These are phyloP conservation scores for Pezicula radicicola DNA, from an alignment of 2,329 filamentous ascomycete species.

Conservation along the genomic window DNA sequence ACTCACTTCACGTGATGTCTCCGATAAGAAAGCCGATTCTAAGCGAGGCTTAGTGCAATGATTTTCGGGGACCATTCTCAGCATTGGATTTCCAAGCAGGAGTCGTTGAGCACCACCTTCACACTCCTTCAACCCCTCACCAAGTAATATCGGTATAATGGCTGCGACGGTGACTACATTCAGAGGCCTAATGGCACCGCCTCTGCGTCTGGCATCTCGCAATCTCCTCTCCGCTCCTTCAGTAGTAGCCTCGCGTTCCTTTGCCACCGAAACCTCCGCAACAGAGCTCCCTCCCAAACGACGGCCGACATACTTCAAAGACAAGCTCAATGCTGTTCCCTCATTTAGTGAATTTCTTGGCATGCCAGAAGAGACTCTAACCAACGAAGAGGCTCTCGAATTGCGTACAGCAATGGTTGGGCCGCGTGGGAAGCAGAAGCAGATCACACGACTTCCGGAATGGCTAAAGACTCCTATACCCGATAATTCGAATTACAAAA, in stretches of 20 bases:
- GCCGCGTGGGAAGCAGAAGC: slow-evolving; percentile 58
- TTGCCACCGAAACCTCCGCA: slow-evolving; percentile 23
- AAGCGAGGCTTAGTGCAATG: too few species aligned
- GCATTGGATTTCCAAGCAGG: too few species aligned
- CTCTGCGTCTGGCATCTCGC: slow-evolving; percentile 19
- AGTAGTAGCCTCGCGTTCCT: slow-evolving; percentile 15
- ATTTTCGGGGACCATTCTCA: too few species aligned
- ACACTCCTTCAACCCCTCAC: too few species aligned
- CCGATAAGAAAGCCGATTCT: too few species aligned
- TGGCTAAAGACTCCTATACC: slow-evolving; percentile 98
- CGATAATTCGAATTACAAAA: slow-evolving; percentile 79
- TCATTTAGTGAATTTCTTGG: slow-evolving; percentile 57
- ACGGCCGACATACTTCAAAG: slow-evolving; percentile 32
- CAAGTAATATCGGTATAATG: slow-evolving; percentile 9
- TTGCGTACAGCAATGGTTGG: slow-evolving; percentile 62
- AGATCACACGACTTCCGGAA: slow-evolving; percentile 73
- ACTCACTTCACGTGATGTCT: too few species aligned
- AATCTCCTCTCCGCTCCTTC: slow-evolving; percentile 11
- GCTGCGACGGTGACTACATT: slow-evolving; percentile 23
- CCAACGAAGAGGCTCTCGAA: slow-evolving; percentile 53
- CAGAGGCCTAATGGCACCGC: slow-evolving; percentile 24
- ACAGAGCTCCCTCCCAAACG: slow-evolving; percentile 19
- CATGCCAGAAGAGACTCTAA: slow-evolving; percentile 38
- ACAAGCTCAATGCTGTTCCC: slow-evolving; percentile 39
- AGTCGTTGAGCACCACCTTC: too few species aligned